Evolutionary conservation across 371 early-diverging fungal species (phyloP).

Genomic region (Mortierella sp.): DNA sequence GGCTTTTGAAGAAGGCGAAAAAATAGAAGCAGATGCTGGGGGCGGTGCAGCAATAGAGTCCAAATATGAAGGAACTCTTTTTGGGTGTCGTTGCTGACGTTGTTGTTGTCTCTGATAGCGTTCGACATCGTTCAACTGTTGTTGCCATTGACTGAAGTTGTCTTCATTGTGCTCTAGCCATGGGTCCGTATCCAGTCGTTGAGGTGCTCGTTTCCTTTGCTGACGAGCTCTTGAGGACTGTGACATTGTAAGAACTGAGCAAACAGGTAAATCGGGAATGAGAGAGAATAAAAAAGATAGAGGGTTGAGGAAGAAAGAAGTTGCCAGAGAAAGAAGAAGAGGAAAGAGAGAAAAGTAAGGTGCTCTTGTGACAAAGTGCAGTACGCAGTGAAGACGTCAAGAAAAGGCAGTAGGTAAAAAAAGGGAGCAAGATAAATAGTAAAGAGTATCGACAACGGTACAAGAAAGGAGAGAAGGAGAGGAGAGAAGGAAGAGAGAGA

Average conservation of each 20-base stretch:
- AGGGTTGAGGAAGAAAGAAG: neutral
- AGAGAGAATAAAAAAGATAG: neutral
- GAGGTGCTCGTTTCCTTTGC: constrained; percentile 3
- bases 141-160: constrained; percentile 2
- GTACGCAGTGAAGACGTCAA: neutral
- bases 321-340: neutral
- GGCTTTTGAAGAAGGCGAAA: neutral
- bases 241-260: neutral
- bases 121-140: constrained; percentile 1
- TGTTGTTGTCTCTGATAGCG: constrained; percentile 10
- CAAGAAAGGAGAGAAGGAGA: neutral
- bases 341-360: neutral
- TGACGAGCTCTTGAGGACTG: neutral
- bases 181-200: neutral
- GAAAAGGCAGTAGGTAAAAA: neutral
- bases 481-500: neutral
- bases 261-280: neutral
- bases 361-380: neutral
- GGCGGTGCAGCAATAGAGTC: constrained; percentile 10
- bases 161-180: neutral
- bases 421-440: neutral
- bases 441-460: neutral
- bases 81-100: constrained; percentile 7
- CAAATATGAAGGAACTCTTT: constrained; percentile 7
- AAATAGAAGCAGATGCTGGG: neutral